Conservation (phyloP, 2,329 filamentous ascomycete genomes). For the Fusarium nygamai region DNA sequence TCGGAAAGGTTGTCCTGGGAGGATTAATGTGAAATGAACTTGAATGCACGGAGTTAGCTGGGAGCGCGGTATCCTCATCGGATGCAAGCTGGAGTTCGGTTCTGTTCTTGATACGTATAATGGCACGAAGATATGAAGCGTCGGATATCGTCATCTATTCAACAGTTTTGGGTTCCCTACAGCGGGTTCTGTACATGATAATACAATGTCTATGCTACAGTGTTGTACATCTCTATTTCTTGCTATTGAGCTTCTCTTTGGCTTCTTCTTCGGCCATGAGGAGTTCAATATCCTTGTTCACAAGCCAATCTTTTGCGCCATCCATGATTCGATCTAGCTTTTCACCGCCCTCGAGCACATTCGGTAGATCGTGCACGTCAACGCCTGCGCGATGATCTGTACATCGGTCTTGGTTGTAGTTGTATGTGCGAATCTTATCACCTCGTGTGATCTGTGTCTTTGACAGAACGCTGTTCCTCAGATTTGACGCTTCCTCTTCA, state of each 20-base stretch:
- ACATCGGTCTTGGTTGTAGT: constrained; percentile 78
- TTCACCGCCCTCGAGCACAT: constrained; percentile 79
- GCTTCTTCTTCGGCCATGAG: constrained; percentile 72
- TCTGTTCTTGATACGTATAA: background rate
- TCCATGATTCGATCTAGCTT: constrained; percentile 80
- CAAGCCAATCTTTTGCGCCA: constrained; percentile 80
- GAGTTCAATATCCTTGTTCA: constrained; percentile 76
- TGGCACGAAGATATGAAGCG: constrained; percentile 23
- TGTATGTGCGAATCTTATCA: constrained; percentile 95
- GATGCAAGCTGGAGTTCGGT: constrained; percentile 36
- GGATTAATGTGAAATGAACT: constrained; percentile 72
- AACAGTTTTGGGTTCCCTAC: constrained; percentile 5
- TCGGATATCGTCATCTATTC: constrained; percentile 8
- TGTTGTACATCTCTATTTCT: constrained; percentile 9
- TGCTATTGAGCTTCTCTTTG: constrained; percentile 38
- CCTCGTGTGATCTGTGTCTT: constrained; percentile 85
- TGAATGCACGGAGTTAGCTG: constrained; percentile 33
- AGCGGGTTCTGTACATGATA: constrained; percentile 31
- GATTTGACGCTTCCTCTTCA: constrained; percentile 78
- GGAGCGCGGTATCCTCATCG: constrained; percentile 33
- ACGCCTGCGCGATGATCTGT: constrained; percentile 87
- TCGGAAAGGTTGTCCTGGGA: constrained; percentile 89
- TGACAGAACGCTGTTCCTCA: constrained; percentile 82
- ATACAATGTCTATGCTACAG: constrained; percentile 21
- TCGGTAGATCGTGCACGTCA: constrained; percentile 81